Conservation (phyloP, 306 rosid species). For the Trifolium fragiferum region DNA sequence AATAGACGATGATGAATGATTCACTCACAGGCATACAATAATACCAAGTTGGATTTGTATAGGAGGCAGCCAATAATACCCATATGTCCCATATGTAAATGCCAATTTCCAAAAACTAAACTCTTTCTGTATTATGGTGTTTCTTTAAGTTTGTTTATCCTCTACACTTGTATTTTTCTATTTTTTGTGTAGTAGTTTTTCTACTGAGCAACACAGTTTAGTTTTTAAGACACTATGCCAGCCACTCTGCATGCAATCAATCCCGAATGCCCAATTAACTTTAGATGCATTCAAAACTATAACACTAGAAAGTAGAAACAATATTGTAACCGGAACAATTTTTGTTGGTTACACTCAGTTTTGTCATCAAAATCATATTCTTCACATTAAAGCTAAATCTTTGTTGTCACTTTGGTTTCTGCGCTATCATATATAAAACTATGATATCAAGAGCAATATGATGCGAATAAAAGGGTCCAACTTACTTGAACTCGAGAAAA, state of each 20-base stretch:
- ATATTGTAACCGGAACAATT: not conserved
- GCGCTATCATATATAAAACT: slow-evolving; percentile 21
- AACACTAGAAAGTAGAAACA: slow-evolving; percentile 7
- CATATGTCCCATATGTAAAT: not conserved
- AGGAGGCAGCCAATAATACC: not conserved
- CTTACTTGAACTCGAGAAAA: slow-evolving; percentile 58
- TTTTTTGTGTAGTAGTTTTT: not conserved
- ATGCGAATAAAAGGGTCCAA: slow-evolving; percentile 30
- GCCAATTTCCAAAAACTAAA: not conserved
- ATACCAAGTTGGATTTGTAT: not conserved
- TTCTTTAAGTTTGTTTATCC: not conserved
- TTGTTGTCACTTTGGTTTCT: slow-evolving; percentile 19
- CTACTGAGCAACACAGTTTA: slow-evolving; percentile 5
- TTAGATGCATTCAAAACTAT: not conserved
- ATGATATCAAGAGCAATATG: slow-evolving; percentile 26
- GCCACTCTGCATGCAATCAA: slow-evolving; percentile 35
- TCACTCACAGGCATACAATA: slow-evolving; percentile 10
- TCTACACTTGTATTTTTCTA: not conserved
- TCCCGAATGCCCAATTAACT: slow-evolving; percentile 1
- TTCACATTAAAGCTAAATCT: slow-evolving; percentile 26
- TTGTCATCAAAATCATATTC: slow-evolving; percentile 35
- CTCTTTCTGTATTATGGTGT: not conserved
- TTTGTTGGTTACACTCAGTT: slow-evolving; percentile 1
- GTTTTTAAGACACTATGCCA: slow-evolving; percentile 6
- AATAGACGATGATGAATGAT: not conserved